phyloP scores from a whole-genome alignment of 2,329 filamentous ascomycete genomes.

The Xylariomycetidae sp. region DNA sequence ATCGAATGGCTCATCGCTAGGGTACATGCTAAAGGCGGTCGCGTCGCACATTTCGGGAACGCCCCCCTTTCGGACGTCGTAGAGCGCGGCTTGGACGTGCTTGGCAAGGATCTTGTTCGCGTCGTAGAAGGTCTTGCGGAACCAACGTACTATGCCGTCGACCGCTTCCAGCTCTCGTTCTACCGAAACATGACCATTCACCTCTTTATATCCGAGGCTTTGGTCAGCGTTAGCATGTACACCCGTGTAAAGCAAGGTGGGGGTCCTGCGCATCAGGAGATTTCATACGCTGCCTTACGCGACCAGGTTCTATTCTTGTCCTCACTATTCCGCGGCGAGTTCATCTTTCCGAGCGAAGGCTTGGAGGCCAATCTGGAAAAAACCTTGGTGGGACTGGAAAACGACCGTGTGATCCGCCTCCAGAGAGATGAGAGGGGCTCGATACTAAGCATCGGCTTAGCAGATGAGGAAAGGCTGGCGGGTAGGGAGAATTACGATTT shows the following conservation, averaged over 20 bases:
- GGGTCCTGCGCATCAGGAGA: conserved; percentile 74
- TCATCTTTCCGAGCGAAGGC: conserved; percentile 90
- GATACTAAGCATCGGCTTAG: conserved; percentile 67
- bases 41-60: conserved; percentile 88
- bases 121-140: conserved; percentile 75
- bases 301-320: conserved; percentile 86
- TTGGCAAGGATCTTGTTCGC: conserved; percentile 85
- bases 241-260: conserved; percentile 86
- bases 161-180: conserved; percentile 94
- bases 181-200: conserved; percentile 99
- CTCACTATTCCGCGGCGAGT: conserved; percentile 90
- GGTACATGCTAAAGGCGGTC: conserved; percentile 79
- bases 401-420: conserved; percentile 71
- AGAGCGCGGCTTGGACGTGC: conserved; percentile 82
- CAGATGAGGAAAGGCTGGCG: conserved; percentile 66
- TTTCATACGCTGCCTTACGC: conserved; percentile 67
- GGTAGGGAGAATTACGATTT: conserved; percentile 97
- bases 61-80: conserved; percentile 77
- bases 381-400: conserved; percentile 72
- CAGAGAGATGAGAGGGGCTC: conserved; percentile 50
- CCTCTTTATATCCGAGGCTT: conserved; percentile 87
- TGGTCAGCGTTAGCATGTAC: conserved; percentile 89
- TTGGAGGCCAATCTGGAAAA: conserved; percentile 74
- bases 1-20: conserved; percentile 86
- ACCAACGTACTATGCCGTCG: conserved; percentile 90